Conservation (phyloP, 805 yeast genomes). For the Geotrichum ghanense region DNA sequence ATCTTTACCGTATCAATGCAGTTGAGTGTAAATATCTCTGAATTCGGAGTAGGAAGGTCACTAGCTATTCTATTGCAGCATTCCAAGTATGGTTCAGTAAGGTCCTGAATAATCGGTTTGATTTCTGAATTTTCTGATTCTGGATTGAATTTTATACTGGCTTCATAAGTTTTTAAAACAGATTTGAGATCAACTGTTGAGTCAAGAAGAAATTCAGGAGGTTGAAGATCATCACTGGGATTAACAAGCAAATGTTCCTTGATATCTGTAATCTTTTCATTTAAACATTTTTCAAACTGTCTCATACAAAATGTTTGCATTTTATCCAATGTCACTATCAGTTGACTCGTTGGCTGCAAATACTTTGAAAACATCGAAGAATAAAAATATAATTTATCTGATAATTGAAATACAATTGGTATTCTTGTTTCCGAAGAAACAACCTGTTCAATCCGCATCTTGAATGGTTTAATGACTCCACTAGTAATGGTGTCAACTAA, state of each 20-base stretch:
- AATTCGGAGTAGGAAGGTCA: constrained; percentile 21
- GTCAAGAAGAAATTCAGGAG: constrained; percentile 79
- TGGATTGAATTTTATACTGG: constrained; percentile 18
- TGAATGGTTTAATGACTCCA: constrained; percentile 47
- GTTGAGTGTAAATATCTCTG: constrained; percentile 24
- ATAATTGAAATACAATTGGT: constrained; percentile 43
- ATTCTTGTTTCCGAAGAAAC: constrained; percentile 54
- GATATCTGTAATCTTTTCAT: constrained; percentile 25
- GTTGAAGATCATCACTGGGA: constrained; percentile 42
- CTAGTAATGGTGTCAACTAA: constrained; percentile 41
- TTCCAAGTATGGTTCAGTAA: constrained; percentile 24
- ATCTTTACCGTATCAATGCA: constrained; percentile 25
- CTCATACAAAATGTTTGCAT: constrained; percentile 28
- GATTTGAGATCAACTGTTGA: constrained; percentile 50
- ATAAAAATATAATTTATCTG: constrained; percentile 57
- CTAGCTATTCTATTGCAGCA: constrained; percentile 20
- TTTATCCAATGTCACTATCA: constrained; percentile 16
- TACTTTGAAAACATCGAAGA: constrained; percentile 47
- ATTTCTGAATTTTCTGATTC: constrained; percentile 12
- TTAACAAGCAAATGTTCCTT: constrained; percentile 26
- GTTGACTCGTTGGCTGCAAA: constrained; percentile 18
- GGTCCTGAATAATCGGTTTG: constrained; percentile 19
- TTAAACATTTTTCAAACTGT: constrained; percentile 31
- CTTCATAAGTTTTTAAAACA: constrained; percentile 37
- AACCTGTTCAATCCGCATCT: constrained; percentile 55